These are phyloP conservation scores for Vickermania ingenoplastis DNA, from an alignment of 208 protist genomes.

Conservation along the genomic window DNA sequence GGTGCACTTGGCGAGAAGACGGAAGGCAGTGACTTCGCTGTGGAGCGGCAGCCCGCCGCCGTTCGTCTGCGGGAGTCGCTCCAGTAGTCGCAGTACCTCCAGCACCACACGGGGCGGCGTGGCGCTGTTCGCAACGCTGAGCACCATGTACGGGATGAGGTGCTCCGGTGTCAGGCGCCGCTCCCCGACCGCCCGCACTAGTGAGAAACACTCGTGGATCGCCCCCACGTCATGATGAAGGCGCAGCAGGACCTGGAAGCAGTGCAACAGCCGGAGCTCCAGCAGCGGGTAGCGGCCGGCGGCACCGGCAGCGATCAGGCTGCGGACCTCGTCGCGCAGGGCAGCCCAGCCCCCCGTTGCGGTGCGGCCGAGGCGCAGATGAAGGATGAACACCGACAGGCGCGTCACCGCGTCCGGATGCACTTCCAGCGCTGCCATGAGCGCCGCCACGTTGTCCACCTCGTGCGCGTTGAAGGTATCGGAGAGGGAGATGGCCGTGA, in stretches of 20 bases:
- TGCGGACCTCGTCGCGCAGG: constrained; percentile 43
- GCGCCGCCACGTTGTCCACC: constrained; percentile 73
- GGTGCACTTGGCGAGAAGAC: constrained; percentile 73
- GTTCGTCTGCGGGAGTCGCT: constrained; percentile 2
- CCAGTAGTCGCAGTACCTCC: constrained; percentile 29
- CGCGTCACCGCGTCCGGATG: constrained; percentile 62
- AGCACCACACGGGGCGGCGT: constrained; percentile 43
- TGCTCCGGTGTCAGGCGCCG: constrained; percentile 37
- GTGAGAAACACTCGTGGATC: constrained; percentile 56
- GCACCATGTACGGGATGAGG: constrained; percentile 64
- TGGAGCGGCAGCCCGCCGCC: constrained; percentile 29
- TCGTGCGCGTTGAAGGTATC: constrained; percentile 84
- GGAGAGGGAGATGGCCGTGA: constrained; percentile 73
- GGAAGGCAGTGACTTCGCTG: constrained; percentile 61
- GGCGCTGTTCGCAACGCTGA: constrained; percentile 51
- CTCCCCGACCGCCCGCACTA: constrained; percentile 27
- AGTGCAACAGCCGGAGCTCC: constrained; percentile 61
- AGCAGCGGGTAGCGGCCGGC: constrained; percentile 46
- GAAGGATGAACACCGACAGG: constrained; percentile 76
- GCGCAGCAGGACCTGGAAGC: constrained; percentile 71
- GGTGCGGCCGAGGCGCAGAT: constrained; percentile 65
- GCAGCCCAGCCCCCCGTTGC: constrained; percentile 27
- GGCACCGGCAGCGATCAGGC: constrained; percentile 13
- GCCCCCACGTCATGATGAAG: constrained; percentile 52
- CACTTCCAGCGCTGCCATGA: constrained; percentile 43